Evolutionary conservation across 116 monocot genomes (phyloP).

Genomic region (Posidonia oceanica): DNA sequence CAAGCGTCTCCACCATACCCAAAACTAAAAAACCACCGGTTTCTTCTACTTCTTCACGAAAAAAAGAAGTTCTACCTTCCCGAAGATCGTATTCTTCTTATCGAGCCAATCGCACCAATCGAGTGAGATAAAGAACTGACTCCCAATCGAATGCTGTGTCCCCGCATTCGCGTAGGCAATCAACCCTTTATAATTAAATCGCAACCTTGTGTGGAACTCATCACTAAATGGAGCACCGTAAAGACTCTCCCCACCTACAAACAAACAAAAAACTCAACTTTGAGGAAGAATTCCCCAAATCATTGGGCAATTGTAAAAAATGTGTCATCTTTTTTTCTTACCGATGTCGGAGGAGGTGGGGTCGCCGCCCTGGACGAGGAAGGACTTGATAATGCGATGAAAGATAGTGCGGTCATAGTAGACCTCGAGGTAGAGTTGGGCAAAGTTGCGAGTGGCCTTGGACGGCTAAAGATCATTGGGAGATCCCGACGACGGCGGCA

Average conservation of each 20-base stretch:
- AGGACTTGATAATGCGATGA: constrained; percentile 92
- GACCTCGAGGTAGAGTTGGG: constrained; percentile 91
- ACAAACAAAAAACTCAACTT: background rate
- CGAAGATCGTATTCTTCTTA: constrained; percentile 88
- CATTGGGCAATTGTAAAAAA: no score
- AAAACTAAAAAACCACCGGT: background rate
- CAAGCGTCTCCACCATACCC: background rate
- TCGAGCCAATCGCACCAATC: constrained; percentile 98
- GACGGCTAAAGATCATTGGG: no score
- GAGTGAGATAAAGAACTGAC: constrained; percentile 90
- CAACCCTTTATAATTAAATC: constrained; percentile 86
- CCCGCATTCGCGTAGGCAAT: constrained; percentile 99
- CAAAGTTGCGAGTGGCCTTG: constrained; percentile 89
- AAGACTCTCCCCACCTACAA: constrained; percentile 90
- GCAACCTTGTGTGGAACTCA: constrained; percentile 86
- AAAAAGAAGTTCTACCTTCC: no score
- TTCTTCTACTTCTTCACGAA: background rate
- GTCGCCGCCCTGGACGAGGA: constrained; percentile 90
- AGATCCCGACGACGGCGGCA: no score
- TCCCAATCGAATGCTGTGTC: constrained; percentile 98
- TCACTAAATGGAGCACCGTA: constrained; percentile 70
- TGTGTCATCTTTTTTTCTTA: no score
- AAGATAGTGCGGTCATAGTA: constrained; percentile 82
- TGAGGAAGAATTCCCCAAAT: no score
- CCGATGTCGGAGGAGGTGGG: constrained; percentile 91